Evolutionary conservation across 2,329 filamentous ascomycete species (phyloP), one percentile per base, ranked within the genome.

Genomic region (Cercospora sp.): DNA sequence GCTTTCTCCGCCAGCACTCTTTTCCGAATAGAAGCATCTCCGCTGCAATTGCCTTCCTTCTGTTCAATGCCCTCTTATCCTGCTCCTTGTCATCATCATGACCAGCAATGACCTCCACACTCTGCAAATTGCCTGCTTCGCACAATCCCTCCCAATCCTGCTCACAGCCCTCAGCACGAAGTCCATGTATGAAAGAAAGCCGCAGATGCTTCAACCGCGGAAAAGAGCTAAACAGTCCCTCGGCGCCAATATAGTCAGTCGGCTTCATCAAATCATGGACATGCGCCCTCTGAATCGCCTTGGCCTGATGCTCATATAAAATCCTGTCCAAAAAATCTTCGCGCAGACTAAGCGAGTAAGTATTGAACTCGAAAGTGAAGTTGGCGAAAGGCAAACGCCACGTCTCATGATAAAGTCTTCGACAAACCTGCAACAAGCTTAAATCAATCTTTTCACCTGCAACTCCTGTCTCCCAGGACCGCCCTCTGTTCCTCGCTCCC

Each of bases 331-430:
- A 58, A 45, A 61, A 65, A 20, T 57, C 57, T 9, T 65, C 28
- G 28, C 57, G 28, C n/a, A 31, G 3, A 13, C 8, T 3, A 20
- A 5, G n/a, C 42, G 8, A 42, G 5, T 10, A 16, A 20, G 12
- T 6, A 2, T n/a, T 28, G 5, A 65, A 53, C 6, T 65, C 57
- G 45, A 39, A 65, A 0, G 58, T 51, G 30, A 48, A 60, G 10
- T 61, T 30, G 26, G 39, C 20, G 57, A 65, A 65, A 10, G 64
- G 39, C 2, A 65, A n/a, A 20, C 39, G 12, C 58, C 64, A 65
- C 4, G 57, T 42, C 31, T 65, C 57, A 16, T n/a, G 28, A 5
- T 65, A 65, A 3, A 60, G 20, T 39, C 45, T 51, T 20, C 64
- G 39, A 18, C 58, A 65, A 3, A 28, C 36, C 16, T 60, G 64